Base-by-base conservation (phyloP, 768 basidiomycete species). In the Suillus placidus region DNA sequence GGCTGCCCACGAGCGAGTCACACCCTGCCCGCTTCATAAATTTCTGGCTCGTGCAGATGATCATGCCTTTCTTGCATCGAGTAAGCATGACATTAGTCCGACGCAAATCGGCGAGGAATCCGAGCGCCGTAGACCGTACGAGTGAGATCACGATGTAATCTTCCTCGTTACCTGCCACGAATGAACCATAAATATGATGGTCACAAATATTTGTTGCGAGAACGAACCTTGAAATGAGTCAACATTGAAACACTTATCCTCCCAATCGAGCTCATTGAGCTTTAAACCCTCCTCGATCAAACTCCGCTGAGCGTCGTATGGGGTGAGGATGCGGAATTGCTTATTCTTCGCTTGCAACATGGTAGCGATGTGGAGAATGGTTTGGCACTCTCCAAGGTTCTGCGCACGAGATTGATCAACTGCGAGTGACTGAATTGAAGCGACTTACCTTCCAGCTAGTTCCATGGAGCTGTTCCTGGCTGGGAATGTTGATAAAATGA, bases 61-160 rank as follows among this genome's bases (percentile, higher is more conserved):
- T 87, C 92, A 94, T 94, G 37, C 87, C 89, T 60, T 78, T 81
- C 74, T 90, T 89, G 82, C 89, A 93, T 43, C 93, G 85, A 56
- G 88, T 89, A 9, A 94, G 87, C 92, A 95, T 93, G 65, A 95
- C 93, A 87, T 95, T 94, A 62, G 90, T 89, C 20, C 93, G 83
- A 35, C 89, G 83, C 12, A 82, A 68, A 70, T 88, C 88, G 16
- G 76, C 72, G 40, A 95, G 79, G 68, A 95, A 95, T 6, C 93
- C 93, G 56, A 89, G 78, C 4, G 80, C 82, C 40, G 76, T 77
- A 0, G 90, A 83, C 32, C 91, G 83, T 6, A 91, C 91, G 18
- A 91, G 68, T 8, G 92, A 93, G 56, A 93, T 82, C 65, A 93
- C 82, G 55, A 93, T 88, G 37, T 85, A 85, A 63, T 94, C 88